Base-by-base conservation (phyloP, 2,329 filamentous ascomycete species). In the Setomelanomma holmii region DNA sequence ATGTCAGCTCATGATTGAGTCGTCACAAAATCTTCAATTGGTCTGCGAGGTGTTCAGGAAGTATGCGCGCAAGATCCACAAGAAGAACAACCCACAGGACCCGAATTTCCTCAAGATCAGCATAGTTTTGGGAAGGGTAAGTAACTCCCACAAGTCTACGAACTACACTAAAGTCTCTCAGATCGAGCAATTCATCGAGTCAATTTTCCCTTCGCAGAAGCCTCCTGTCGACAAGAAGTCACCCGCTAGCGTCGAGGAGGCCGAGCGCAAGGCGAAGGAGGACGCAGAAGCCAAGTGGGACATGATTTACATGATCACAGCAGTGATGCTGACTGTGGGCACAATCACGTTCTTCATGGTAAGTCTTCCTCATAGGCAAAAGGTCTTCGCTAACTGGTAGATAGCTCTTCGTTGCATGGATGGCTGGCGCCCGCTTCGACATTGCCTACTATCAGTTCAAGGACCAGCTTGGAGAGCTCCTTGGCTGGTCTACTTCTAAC, bases 111-210 rank as follows among this genome's bases (percentile, higher is more conserved):
- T 97, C 40, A 88, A 91, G 69, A 97, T 99, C 71, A 96, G 92
- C 76, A 86, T 92, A 58, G 89, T 90, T 49, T 96, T 93, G 72
- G 93, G 86, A 69, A 92, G 91, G 84, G 90, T 93, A 75, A 66
- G 79, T 56, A 33, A 53, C 40, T 3, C 20, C 21, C 16, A n/a
- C 23, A 39, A 30, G 47, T 14, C 14, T n/a, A n/a, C n/a, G n/a
- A n/a, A n/a, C n/a, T 6, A 14, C 14, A 27, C 43, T 58, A 24
- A 60, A 38, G 27, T 35, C 49, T 19, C 24, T n/a, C 66, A 95
- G 89, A 90, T 96, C 60, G 93, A 98, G 75, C 90, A 95, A 80
- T 96, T 96, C 73, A 96, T 98, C 72, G 93, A 98, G 76, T 88
- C 87, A 4, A 86, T 98, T 63, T 98, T 93, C 85, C 95, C 95